A percentile compares a stretch with the other conserved stretches of the same genome.
Conservation (phyloP, 768 basidiomycete genomes). For the Pleurotus pulmonarius region DNA sequence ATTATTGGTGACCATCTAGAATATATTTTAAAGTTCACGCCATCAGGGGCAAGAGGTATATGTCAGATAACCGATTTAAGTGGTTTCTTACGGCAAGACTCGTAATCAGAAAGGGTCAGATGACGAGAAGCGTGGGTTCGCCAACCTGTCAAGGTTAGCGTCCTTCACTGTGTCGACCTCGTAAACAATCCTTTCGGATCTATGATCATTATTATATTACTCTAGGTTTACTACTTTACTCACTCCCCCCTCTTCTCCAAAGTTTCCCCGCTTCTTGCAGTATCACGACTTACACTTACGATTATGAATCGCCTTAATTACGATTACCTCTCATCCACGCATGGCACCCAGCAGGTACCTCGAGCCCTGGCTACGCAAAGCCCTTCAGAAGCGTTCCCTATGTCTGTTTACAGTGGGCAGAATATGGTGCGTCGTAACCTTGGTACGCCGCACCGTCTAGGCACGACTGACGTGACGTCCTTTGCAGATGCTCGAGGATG, state of each 20-base stretch:
- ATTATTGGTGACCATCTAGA: too few relatives aligned
- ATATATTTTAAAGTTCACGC: not conserved
- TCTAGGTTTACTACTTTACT: not conserved
- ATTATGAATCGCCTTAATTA: too few relatives aligned
- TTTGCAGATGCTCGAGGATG: not conserved
- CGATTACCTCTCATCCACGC: not conserved
- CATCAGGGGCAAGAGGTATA: not conserved
- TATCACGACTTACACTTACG: not conserved
- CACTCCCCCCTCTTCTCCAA: not conserved
- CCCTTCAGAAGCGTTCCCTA: not conserved
- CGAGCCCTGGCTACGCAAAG: not conserved
- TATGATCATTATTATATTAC: conserved; percentile 8
- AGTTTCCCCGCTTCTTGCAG: not conserved
- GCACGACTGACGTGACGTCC: not conserved
- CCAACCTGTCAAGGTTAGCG: conserved; percentile 6
- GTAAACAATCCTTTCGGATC: conserved; percentile 3
- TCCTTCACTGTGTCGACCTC: not conserved
- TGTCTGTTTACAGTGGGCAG: not conserved
- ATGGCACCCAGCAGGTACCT: conserved; percentile 4
- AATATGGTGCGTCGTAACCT: not conserved
- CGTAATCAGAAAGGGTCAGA: conserved; percentile 8
- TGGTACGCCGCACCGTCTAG: not conserved
- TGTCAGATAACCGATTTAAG: conserved; percentile 8
- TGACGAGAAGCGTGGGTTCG: conserved; percentile 8
- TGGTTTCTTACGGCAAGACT: conserved; percentile 2